Conservation (phyloP, 495 filamentous ascomycete genomes). For the Penicillium bialowiezense region DNA sequence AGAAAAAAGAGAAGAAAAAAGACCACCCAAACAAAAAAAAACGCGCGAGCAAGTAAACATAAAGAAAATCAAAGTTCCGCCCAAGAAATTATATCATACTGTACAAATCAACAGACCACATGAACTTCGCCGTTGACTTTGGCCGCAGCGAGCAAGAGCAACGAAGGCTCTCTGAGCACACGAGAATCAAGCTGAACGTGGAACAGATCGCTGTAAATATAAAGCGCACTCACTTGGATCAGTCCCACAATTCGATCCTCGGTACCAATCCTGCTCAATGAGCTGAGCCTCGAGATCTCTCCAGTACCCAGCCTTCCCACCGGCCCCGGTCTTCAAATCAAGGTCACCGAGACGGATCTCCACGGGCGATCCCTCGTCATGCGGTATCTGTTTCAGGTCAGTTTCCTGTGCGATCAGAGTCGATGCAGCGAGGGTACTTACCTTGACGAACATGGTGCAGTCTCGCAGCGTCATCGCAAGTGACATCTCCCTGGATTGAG, state of each 20-base stretch:
- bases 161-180: too few species aligned
- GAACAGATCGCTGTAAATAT: constrained; percentile 14
- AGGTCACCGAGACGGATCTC: constrained; percentile 82
- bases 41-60: too few species aligned
- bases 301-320: constrained; percentile 74
- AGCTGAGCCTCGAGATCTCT: constrained; percentile 57
- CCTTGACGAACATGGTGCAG: constrained; percentile 77
- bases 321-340: constrained; percentile 75
- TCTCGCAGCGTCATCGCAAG: constrained; percentile 86
- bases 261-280: constrained; percentile 73
- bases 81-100: too few species aligned
- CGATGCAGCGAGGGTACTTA: constrained; percentile 26
- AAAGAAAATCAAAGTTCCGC: too few species aligned
- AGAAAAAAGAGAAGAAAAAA: too few species aligned
- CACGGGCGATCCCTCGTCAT: constrained; percentile 39
- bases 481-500: constrained; percentile 32
- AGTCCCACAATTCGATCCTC: constrained; percentile 33
- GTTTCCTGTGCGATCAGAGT: neutral
- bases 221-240: constrained; percentile 32
- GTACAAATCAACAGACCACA: too few species aligned
- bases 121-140: too few species aligned
- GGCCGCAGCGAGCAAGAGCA: too few species aligned
- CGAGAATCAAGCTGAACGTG: neutral
- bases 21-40: too few species aligned
- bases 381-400: constrained; percentile 20